Evolutionary conservation across 805 yeast species (phyloP).

Genomic region (Lachancea thermotolerans): DNA sequence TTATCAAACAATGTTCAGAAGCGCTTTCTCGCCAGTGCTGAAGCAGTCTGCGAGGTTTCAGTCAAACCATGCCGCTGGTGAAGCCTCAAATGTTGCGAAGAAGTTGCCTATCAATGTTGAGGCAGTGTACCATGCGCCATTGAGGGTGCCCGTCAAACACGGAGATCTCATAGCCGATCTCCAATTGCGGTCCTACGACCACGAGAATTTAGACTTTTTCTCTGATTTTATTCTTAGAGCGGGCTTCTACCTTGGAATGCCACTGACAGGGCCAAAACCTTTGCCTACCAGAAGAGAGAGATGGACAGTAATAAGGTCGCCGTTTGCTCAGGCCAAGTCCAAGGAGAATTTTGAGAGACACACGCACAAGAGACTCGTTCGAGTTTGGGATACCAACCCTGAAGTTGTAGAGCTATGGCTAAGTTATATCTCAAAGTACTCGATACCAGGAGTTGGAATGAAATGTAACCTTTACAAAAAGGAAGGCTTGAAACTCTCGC

Average conservation of each 20-base stretch:
- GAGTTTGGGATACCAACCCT: slow-evolving; percentile 77
- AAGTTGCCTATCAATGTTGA: slow-evolving; percentile 47
- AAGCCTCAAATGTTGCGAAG: neutral
- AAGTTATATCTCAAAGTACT: slow-evolving; percentile 68
- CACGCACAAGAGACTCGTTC: slow-evolving; percentile 68
- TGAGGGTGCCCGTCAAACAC: slow-evolving; percentile 56
- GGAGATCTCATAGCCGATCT: slow-evolving; percentile 77
- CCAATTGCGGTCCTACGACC: slow-evolving; percentile 64
- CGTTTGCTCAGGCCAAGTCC: slow-evolving; percentile 89
- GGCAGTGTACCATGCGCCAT: slow-evolving; percentile 73
- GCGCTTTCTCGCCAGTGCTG: neutral
- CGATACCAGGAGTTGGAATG: slow-evolving; percentile 76
- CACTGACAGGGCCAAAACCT: slow-evolving; percentile 68
- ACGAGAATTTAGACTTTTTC: slow-evolving; percentile 63
- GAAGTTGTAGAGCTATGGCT: slow-evolving; percentile 80
- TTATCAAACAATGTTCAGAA: neutral
- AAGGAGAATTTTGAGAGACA: slow-evolving; percentile 91
- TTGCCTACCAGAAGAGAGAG: slow-evolving; percentile 67
- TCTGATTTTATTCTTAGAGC: slow-evolving; percentile 84
- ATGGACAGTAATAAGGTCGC: slow-evolving; percentile 91
- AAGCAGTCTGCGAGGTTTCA: slow-evolving; percentile 11
- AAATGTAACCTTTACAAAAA: slow-evolving; percentile 58
- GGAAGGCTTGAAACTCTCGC: slow-evolving; percentile 42
- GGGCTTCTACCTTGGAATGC: slow-evolving; percentile 85
- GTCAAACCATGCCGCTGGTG: slow-evolving; percentile 8